These are phyloP conservation scores for Candida multigemmis DNA, from an alignment of 805 yeast species.

Conservation along the genomic window DNA sequence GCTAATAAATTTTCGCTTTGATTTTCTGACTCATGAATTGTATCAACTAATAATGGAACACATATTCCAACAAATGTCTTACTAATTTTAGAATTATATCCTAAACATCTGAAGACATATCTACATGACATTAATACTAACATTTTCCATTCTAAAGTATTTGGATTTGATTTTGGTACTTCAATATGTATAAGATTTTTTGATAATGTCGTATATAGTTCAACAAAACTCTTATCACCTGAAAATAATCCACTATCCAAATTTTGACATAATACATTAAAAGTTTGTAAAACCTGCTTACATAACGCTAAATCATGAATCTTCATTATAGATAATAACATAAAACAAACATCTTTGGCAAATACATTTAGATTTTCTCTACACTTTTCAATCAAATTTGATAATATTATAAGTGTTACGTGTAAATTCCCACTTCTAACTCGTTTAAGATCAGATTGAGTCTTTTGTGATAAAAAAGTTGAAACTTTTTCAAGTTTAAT, in stretches of 20 bases:
- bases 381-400: conserved; percentile 66
- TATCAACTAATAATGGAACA: conserved; percentile 28
- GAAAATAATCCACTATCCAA: conserved; percentile 56
- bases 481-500: conserved; percentile 86
- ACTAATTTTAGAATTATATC: conserved; percentile 19
- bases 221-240: conserved; percentile 54
- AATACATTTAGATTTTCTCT: conserved; percentile 77
- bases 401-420: conserved; percentile 67
- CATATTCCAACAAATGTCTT: conserved; percentile 20
- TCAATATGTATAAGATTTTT: conserved; percentile 10
- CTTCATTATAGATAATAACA: conserved; percentile 42
- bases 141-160: conserved; percentile 36
- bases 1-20: conserved; percentile 10
- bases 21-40: conserved; percentile 14
- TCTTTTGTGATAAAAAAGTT: conserved; percentile 52
- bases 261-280: conserved; percentile 31
- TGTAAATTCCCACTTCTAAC: conserved; percentile 70
- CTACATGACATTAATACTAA: conserved; percentile 31
- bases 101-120: conserved; percentile 28
- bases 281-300: conserved; percentile 42
- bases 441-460: conserved; percentile 50
- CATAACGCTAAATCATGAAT: conserved; percentile 56
- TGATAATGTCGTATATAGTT: conserved; percentile 30
- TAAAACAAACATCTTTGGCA: conserved; percentile 57
- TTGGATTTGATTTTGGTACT: conserved; percentile 11